A percentile compares a stretch with the other conserved stretches of the same genome.
These are phyloP conservation scores for Coelastrella sp. DNA, from an alignment of 139 green algal genomes.

Conservation along the genomic window DNA sequence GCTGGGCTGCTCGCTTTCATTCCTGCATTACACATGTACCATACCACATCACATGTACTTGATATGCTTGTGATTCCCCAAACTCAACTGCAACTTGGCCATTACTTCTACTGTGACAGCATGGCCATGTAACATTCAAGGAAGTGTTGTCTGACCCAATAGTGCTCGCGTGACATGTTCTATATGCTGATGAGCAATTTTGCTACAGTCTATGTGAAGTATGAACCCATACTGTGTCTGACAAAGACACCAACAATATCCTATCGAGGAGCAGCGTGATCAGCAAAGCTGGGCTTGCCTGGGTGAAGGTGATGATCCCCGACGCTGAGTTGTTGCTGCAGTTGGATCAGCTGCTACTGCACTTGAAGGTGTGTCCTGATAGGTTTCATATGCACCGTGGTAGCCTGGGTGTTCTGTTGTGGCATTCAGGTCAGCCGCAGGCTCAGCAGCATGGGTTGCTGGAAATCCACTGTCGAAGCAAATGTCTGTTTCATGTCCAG, in stretches of 20 bases:
- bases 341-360: background rate
- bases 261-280: background rate
- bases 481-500: background rate
- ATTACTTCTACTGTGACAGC: too few species aligned
- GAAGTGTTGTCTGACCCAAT: too few species aligned
- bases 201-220: too few species aligned
- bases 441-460: background rate
- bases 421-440: background rate
- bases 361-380: slow-evolving; percentile 3
- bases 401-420: slow-evolving; percentile 3
- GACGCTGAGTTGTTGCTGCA: slow-evolving; percentile 2
- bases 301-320: background rate
- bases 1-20: slow-evolving; percentile 19
- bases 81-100: background rate
- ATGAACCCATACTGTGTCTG: background rate
- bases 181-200: too few species aligned
- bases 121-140: too few species aligned
- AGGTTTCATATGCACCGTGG: slow-evolving; percentile 35
- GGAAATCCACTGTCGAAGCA: background rate
- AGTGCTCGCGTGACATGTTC: too few species aligned
- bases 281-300: background rate
- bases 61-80: background rate
- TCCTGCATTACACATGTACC: slow-evolving; percentile 5
- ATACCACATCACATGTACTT: background rate
- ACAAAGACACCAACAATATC: background rate